phyloP scores from a whole-genome alignment of 805 yeast species.

The Ogataea zsoltii region DNA sequence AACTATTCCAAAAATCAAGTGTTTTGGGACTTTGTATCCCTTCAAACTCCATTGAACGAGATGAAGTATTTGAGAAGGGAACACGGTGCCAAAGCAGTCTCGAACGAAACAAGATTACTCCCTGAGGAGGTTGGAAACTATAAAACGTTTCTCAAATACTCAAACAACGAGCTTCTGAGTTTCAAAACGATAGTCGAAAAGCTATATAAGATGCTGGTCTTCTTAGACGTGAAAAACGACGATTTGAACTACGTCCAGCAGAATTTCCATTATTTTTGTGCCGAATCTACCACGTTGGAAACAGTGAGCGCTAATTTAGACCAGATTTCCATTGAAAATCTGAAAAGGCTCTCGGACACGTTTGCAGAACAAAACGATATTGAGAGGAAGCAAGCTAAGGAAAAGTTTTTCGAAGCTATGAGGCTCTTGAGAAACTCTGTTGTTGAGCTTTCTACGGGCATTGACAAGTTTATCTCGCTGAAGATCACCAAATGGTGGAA shows the following conservation, averaged over 20 bases:
- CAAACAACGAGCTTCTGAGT: constrained; percentile 42
- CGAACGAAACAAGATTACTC: constrained; percentile 13
- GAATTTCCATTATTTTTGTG: constrained; percentile 11
- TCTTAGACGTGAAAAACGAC: constrained; percentile 31
- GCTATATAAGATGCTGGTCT: constrained; percentile 32
- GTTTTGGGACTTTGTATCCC: constrained; percentile 44
- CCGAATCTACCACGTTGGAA: constrained; percentile 11
- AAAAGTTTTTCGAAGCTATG: constrained; percentile 15
- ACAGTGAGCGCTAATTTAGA: constrained; percentile 8
- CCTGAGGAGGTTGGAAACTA: constrained; percentile 45
- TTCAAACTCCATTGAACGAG: constrained; percentile 30
- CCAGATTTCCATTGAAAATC: constrained; percentile 8
- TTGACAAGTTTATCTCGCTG: constrained; percentile 33
- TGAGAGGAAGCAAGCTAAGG: constrained; percentile 10
- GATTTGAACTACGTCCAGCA: constrained; percentile 31
- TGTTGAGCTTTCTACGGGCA: constrained; percentile 32
- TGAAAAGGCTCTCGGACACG: constrained; percentile 2
- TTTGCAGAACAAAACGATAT: constrained; percentile 7
- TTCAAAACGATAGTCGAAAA: constrained; percentile 34
- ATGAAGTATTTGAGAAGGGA: constrained; percentile 12
- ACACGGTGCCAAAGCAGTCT: background rate
- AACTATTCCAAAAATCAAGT: constrained; percentile 37
- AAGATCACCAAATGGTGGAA: constrained; percentile 48
- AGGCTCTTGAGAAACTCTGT: constrained; percentile 18
- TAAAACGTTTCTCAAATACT: constrained; percentile 48